Conservation (phyloP, 2,329 filamentous ascomycete species). For the Ustilaginoidea virens region DNA sequence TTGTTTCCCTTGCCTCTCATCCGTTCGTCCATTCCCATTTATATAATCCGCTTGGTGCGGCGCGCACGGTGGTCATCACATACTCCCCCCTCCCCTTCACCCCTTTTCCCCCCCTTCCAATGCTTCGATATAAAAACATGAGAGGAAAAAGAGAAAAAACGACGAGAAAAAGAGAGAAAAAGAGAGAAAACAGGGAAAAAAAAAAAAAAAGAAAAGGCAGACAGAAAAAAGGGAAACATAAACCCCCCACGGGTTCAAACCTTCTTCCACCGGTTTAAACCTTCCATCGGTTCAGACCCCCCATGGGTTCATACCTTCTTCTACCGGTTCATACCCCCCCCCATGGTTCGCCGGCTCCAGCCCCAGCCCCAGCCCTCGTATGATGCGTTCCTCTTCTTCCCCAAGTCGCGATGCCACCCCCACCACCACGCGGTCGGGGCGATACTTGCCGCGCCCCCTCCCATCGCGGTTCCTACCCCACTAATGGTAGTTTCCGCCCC, state of each 20-base stretch:
- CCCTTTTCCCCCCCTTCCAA: conserved; percentile 8
- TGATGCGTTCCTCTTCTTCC: conserved; percentile 6
- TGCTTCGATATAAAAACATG: conserved; percentile 11
- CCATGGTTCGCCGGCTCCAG: too few relatives aligned
- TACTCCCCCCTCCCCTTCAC: background rate
- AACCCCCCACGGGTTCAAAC: conserved; percentile 4
- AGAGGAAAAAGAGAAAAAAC: too few relatives aligned
- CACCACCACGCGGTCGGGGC: conserved; percentile 2
- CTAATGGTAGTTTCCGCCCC: conserved; percentile 45
- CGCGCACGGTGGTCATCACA: conserved; percentile 16
- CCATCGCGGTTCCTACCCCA: conserved; percentile 17
- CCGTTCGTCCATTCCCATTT: conserved; percentile 4
- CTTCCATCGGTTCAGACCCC: too few relatives aligned
- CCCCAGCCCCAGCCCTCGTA: conserved; percentile 7
- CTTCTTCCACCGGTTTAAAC: too few relatives aligned
- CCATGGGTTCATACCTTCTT: too few relatives aligned
- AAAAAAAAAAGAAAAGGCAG: background rate
- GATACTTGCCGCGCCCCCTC: conserved; percentile 8
- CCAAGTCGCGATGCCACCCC: conserved; percentile 1
- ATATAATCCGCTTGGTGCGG: conserved; percentile 4
- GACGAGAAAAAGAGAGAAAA: too few relatives aligned
- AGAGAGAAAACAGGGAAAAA: conserved; percentile 1
- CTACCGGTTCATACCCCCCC: too few relatives aligned
- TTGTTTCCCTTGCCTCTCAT: conserved; percentile 3
- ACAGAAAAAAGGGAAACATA: conserved; percentile 1